These are phyloP conservation scores for Boletus edulis DNA, from an alignment of 768 basidiomycete genomes.

Conservation along the genomic window DNA sequence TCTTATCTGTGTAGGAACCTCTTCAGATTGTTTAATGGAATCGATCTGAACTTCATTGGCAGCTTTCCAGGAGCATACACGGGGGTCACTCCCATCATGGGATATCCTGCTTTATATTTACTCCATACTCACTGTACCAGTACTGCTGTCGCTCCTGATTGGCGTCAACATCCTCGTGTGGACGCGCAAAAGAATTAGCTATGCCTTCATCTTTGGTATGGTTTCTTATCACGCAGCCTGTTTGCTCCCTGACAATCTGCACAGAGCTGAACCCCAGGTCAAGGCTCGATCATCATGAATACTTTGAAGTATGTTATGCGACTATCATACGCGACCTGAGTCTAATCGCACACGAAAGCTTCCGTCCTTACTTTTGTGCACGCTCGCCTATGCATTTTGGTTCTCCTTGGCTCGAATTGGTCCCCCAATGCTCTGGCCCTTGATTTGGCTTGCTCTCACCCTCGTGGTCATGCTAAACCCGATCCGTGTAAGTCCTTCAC, in stretches of 20 bases:
- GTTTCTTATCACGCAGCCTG: not conserved
- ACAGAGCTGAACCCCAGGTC: slow-evolving; percentile 70
- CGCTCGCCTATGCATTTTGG: slow-evolving; percentile 80
- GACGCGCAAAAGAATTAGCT: slow-evolving; percentile 78
- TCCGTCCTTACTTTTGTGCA: slow-evolving; percentile 71
- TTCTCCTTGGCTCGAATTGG: slow-evolving; percentile 74
- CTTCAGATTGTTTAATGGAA: not conserved
- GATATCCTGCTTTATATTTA: slow-evolving; percentile 77
- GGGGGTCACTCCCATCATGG: slow-evolving; percentile 64
- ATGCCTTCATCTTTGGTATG: slow-evolving; percentile 84
- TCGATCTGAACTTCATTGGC: not conserved
- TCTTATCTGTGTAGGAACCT: slow-evolving; percentile 47
- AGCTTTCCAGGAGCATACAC: slow-evolving; percentile 58
- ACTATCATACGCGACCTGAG: not conserved
- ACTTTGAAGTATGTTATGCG: slow-evolving; percentile 51
- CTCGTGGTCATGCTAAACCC: slow-evolving; percentile 70
- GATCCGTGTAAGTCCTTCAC: slow-evolving; percentile 45
- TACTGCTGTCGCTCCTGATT: slow-evolving; percentile 72
- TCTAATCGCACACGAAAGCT: slow-evolving; percentile 42
- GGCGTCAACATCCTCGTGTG: slow-evolving; percentile 81
- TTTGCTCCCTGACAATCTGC: not conserved
- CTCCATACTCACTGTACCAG: slow-evolving; percentile 67
- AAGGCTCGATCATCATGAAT: slow-evolving; percentile 75
- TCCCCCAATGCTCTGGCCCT: slow-evolving; percentile 71
- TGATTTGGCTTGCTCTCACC: slow-evolving; percentile 75